A percentile compares a stretch with the other conserved stretches of the same genome.
phyloP scores from a whole-genome alignment of 108 stramenopile genomes.

The Skeletonema tropicum region DNA sequence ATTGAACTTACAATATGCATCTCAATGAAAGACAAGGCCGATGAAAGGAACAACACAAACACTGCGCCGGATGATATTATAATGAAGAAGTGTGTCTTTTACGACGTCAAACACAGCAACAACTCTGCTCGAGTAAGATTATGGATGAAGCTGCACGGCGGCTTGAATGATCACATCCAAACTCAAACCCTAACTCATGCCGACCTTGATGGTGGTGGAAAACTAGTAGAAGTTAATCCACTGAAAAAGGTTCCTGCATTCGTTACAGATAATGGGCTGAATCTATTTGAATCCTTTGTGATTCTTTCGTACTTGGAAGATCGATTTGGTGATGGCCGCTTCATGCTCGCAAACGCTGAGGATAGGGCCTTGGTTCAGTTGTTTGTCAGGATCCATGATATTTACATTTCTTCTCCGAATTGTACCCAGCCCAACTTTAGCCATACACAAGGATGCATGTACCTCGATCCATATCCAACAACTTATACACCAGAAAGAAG shows the following conservation, averaged over 20 bases:
- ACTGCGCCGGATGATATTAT: background rate
- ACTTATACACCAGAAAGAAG: slow-evolving; percentile 36
- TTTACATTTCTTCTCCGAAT: slow-evolving; percentile 60
- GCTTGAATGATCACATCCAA: slow-evolving; percentile 21
- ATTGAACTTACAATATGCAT: too few species aligned
- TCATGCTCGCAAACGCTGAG: slow-evolving; percentile 40
- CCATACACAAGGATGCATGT: slow-evolving; percentile 64
- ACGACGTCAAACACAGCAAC: slow-evolving; percentile 51
- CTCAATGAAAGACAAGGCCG: too few species aligned
- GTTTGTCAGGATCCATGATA: slow-evolving; percentile 49
- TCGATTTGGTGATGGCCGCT: slow-evolving; percentile 21
- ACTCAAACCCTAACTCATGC: slow-evolving; percentile 30
- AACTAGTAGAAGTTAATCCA: slow-evolving; percentile 52
- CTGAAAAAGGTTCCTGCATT: slow-evolving; percentile 67
- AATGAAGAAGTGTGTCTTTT: slow-evolving; percentile 25
- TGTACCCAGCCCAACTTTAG: slow-evolving; percentile 55
- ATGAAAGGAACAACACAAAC: background rate
- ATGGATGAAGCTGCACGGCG: slow-evolving; percentile 36
- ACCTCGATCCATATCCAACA: slow-evolving; percentile 47
- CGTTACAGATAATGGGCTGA: slow-evolving; percentile 34
- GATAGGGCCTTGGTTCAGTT: slow-evolving; percentile 46
- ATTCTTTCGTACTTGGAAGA: slow-evolving; percentile 73
- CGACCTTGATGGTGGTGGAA: slow-evolving; percentile 37
- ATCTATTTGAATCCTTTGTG: slow-evolving; percentile 57
- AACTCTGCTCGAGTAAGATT: slow-evolving; percentile 58